Percentiles rank a stretch among this genome's conserved stretches.
Evolutionary conservation across 306 rosid genomes (phyloP).

Genomic region (Sechiopsis laciniata): DNA sequence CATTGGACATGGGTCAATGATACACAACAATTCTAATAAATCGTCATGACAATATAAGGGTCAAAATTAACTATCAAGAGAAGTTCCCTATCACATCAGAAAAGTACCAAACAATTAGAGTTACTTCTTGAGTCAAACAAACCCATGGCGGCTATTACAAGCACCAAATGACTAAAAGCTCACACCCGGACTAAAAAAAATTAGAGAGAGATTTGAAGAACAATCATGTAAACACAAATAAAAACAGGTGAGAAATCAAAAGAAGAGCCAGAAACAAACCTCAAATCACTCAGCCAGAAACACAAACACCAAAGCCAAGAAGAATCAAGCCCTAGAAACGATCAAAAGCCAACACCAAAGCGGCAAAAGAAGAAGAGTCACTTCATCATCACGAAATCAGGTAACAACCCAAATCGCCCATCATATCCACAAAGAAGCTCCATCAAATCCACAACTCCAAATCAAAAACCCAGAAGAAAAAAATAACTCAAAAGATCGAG

Average conservation of each 20-base stretch:
- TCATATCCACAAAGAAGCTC: slow-evolving; percentile 28
- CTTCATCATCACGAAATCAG: background rate
- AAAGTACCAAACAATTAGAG: background rate
- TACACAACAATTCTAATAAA: background rate
- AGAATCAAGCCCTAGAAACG: slow-evolving; percentile 30
- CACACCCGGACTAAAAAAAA: background rate
- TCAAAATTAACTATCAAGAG: background rate
- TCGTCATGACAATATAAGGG: background rate
- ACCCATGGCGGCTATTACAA: background rate
- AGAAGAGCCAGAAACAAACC: slow-evolving; percentile 4
- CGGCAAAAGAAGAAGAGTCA: slow-evolving; percentile 23
- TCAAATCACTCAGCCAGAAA: slow-evolving; percentile 26
- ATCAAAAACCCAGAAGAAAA: slow-evolving; percentile 29
- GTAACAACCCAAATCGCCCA: slow-evolving; percentile 14
- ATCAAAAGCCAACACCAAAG: background rate
- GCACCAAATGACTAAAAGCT: background rate
- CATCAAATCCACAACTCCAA: slow-evolving; percentile 20
- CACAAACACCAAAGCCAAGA: slow-evolving; percentile 30
- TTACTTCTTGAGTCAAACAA: slow-evolving; percentile 4
- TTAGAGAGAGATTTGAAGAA: background rate
- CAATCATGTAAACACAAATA: background rate
- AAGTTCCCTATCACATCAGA: background rate
- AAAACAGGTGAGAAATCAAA: background rate
- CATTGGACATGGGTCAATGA: background rate
- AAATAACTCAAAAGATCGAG: slow-evolving; percentile 4